Conservation (phyloP, 2,329 filamentous ascomycete genomes). For the Colletotrichum tropicicola region DNA sequence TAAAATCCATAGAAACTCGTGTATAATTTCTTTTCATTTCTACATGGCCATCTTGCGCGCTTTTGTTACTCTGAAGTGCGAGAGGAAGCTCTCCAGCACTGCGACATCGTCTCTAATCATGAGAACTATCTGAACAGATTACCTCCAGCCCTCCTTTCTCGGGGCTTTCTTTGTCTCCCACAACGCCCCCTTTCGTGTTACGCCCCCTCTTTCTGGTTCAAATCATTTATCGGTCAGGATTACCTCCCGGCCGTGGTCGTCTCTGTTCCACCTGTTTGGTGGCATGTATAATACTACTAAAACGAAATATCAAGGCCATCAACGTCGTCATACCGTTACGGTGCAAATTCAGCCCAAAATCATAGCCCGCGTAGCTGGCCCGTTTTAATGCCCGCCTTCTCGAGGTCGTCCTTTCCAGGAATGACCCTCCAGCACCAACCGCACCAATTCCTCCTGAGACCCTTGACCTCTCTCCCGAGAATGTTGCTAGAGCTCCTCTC, state of each 20-base stretch:
- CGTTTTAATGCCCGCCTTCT: slow-evolving; percentile 18
- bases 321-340: background rate
- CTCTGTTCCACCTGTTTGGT: too few species aligned
- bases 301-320: too few species aligned
- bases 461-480: slow-evolving; percentile 75
- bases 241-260: too few species aligned
- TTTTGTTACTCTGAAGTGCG: too few species aligned
- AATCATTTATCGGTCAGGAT: too few species aligned
- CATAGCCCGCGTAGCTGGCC: background rate
- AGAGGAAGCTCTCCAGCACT: background rate
- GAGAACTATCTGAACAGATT: background rate
- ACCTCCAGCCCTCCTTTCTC: fast-evolving
- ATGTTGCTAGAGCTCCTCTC: slow-evolving; percentile 73
- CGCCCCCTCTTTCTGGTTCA: too few species aligned
- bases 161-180: too few species aligned
- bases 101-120: background rate
- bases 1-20: background rate
- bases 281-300: too few species aligned
- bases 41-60: background rate
- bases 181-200: too few species aligned
- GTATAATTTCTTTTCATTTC: slow-evolving; percentile 9
- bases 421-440: slow-evolving; percentile 88
- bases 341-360: background rate
- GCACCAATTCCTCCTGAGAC: slow-evolving; percentile 82
- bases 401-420: slow-evolving; percentile 53